phyloP scores from a whole-genome alignment of 176 grass and related monocot species.

The Rhynchospora tenuis region DNA sequence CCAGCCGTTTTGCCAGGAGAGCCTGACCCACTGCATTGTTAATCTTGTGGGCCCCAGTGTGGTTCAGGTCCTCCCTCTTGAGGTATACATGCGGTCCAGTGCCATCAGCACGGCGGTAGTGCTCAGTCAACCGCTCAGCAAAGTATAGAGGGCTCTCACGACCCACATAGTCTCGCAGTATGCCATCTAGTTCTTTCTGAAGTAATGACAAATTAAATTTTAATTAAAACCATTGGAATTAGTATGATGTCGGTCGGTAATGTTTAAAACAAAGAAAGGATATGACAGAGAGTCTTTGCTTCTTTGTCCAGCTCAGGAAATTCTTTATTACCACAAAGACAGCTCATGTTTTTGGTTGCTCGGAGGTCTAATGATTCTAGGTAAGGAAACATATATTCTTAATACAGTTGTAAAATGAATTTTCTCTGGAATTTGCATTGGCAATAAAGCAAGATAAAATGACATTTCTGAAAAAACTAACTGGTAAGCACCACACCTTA shows the following conservation, averaged over 20 bases:
- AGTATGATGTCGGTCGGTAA: neutral
- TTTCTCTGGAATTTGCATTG: neutral
- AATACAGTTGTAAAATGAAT: neutral
- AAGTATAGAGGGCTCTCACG: slow-evolving; percentile 95
- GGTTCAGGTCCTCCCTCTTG: slow-evolving; percentile 97
- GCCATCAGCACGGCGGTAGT: slow-evolving; percentile 57
- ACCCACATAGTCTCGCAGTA: slow-evolving; percentile 88
- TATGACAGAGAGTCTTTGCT: neutral
- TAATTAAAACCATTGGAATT: neutral
- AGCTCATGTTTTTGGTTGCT: neutral
- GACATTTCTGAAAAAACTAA: neutral
- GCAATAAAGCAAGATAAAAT: neutral
- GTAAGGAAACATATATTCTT: neutral
- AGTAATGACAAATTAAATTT: neutral
- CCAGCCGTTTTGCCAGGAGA: slow-evolving; percentile 67
- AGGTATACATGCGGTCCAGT: slow-evolving; percentile 69
- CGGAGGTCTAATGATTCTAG: no score
- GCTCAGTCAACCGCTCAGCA: slow-evolving; percentile 75
- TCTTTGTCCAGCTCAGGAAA: no score
- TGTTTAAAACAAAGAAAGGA: neutral
- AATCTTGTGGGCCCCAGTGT: slow-evolving; percentile 96
- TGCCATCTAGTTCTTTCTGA: slow-evolving; percentile 70
- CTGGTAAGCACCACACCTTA: neutral
- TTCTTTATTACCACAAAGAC: no score
- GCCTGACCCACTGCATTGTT: slow-evolving; percentile 92